Base-by-base conservation (phyloP, 768 basidiomycete species). In the Lyophyllum decastes region DNA sequence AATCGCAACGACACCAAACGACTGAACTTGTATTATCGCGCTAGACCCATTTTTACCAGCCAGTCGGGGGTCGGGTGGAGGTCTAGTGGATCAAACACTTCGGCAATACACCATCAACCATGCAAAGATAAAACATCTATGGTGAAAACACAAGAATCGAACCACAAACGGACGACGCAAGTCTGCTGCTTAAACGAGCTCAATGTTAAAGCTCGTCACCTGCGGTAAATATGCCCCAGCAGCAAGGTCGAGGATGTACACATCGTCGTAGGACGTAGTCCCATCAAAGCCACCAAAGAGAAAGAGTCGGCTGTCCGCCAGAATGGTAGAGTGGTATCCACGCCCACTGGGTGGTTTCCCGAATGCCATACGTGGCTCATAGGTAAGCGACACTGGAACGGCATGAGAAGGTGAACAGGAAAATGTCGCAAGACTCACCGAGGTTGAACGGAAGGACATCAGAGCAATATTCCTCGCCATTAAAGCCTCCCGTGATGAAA, bases 271-370 rank as follows among this genome's bases (percentile, higher is more conserved):
- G 2, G 90, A 86, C 17, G 85, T 86, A 49, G 82, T 83, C 1
- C 94, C 95, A 45, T 95, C 94, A 65, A 88, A 90, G 49, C 95
- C 95, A 27, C 95, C 95, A 64, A 95, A 88, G 33, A 95, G 71
- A 72, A 94, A 92, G 2, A 97, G 68, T 3, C 95, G 80, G 57
- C 89, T 88, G 71, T 98, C 95, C 4, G 92, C 88, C 4, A 95
- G 76, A 25, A 94, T 71, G 0, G 93, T 78, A 9, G 87, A 84
- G 64, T 97, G 95, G 72, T 97, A 95, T 2, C 94, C 95, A 24
- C 95, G 84, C 17, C 83, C 75, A 19, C 82, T 79, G 0, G 93
- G 93, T 0, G 88, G 76, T 49, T 81, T 83, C 1, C 95, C 93
- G 16, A 80, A 78, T 1, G 88, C 75, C 1, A 73, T 30, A n/a